Evolutionary conservation across 2,329 filamentous ascomycete species (phyloP).

Genomic region (Xylariaceae sp.): DNA sequence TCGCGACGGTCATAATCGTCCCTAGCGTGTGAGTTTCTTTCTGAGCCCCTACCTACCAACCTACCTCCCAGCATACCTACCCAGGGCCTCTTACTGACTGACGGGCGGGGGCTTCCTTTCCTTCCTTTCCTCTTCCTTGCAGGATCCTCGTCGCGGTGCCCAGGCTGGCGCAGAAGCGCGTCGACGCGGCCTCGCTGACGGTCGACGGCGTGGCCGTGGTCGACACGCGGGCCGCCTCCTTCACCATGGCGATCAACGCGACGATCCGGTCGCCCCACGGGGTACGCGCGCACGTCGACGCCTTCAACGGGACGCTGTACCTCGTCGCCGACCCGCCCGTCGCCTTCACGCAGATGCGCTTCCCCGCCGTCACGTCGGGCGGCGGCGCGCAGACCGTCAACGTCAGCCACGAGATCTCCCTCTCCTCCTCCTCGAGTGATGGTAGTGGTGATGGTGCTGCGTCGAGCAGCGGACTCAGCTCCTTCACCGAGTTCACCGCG

Average conservation of each 20-base stretch:
- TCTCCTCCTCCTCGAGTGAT: conserved; percentile 22
- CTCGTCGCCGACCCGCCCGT: conserved; percentile 38
- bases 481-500: conserved; percentile 48
- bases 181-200: conserved; percentile 44
- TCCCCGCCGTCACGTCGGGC: conserved; percentile 42
- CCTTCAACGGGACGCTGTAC: conserved; percentile 47
- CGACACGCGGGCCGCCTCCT: conserved; percentile 35
- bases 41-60: not conserved
- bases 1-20: conserved; percentile 45
- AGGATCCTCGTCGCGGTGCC: conserved; percentile 51
- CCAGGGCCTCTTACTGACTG: no score
- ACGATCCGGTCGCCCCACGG: conserved; percentile 44
- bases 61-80: no score
- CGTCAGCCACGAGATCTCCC: conserved; percentile 39
- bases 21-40: conserved; percentile 54
- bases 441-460: no score
- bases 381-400: conserved; percentile 44
- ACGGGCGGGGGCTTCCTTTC: no score
- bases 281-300: conserved; percentile 42
- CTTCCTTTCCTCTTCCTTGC: conserved; percentile 2
- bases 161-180: conserved; percentile 47
- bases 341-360: conserved; percentile 43
- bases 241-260: conserved; percentile 48
- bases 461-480: conserved; percentile 33
- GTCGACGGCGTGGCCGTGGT: conserved; percentile 45